phyloP scores from a whole-genome alignment of 2,329 filamentous ascomycete genomes.

The Cercospora sesami region DNA sequence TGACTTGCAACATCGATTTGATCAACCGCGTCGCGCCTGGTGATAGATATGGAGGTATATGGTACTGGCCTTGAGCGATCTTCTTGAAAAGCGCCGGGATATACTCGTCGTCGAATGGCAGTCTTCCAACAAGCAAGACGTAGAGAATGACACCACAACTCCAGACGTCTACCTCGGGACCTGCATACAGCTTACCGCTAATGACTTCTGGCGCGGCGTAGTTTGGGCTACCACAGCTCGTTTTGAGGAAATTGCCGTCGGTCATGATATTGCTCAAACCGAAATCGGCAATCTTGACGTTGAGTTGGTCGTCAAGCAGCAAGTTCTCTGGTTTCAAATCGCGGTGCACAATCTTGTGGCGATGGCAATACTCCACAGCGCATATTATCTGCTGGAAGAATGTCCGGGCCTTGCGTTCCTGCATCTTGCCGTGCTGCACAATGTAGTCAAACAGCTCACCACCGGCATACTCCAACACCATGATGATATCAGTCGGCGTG shows the following conservation, averaged over 20 bases:
- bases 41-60: conserved; percentile 87
- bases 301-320: conserved; percentile 88
- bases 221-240: conserved; percentile 95
- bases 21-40: conserved; percentile 79
- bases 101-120: conserved; percentile 98
- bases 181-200: conserved; percentile 94
- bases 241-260: conserved; percentile 98
- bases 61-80: conserved; percentile 91
- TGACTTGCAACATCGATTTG: conserved; percentile 90
- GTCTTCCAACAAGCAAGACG: conserved; percentile 62
- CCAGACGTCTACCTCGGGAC: conserved; percentile 98
- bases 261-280: conserved; percentile 99
- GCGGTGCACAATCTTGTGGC: conserved; percentile 97
- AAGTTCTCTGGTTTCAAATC: conserved; percentile 97
- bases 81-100: conserved; percentile 97
- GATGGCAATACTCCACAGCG: conserved; percentile 97
- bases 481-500: conserved; percentile 90
- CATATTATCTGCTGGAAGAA: conserved; percentile 99
- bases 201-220: conserved; percentile 98
- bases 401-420: conserved; percentile 86
- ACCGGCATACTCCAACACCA: conserved; percentile 97
- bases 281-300: conserved; percentile 99
- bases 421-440: conserved; percentile 87
- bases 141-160: conserved; percentile 72
- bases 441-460: conserved; percentile 98